A percentile compares a stretch with the other conserved stretches of the same genome.
phyloP scores from a whole-genome alignment of 768 basidiomycete genomes.

The Gloeophyllum trabeum region DNA sequence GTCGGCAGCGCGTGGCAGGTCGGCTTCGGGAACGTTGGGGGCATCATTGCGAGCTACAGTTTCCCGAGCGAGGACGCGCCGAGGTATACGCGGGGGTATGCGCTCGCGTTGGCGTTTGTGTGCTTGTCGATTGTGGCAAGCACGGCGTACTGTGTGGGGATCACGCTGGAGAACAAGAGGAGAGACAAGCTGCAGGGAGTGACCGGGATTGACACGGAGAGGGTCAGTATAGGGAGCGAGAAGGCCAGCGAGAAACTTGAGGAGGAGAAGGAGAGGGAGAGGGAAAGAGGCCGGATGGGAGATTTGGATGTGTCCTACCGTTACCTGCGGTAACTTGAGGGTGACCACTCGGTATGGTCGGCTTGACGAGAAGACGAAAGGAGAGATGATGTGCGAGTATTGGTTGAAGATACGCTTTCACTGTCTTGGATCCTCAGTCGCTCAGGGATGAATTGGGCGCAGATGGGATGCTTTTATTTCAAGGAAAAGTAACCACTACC shows the following conservation, averaged over 20 bases:
- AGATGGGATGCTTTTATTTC: neutral
- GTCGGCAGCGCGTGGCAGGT: constrained; percentile 17
- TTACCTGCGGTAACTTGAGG: constrained; percentile 8
- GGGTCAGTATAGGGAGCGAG: neutral
- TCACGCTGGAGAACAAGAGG: constrained; percentile 11
- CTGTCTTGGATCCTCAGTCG: neutral
- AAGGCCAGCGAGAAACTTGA: constrained; percentile 2
- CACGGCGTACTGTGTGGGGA: constrained; percentile 12
- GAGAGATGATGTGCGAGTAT: no score
- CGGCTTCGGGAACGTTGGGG: constrained; percentile 19
- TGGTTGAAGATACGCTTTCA: no score
- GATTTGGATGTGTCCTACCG: constrained; percentile 15
- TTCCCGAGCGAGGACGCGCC: constrained; percentile 18
- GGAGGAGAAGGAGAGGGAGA: constrained; percentile 5
- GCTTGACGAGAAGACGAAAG: neutral
- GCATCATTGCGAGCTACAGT: constrained; percentile 16
- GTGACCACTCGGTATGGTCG: neutral
- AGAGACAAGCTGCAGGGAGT: constrained; percentile 7
- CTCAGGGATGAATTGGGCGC: neutral
- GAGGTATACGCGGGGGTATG: constrained; percentile 15
- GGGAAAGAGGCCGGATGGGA: constrained; percentile 12
- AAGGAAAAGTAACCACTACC: neutral
- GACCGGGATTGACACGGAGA: neutral
- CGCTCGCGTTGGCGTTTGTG: constrained; percentile 15
- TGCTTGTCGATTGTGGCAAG: constrained; percentile 12